phyloP scores from a whole-genome alignment of 1,284 basidiomycete species.

The Malassezia furfur region DNA sequence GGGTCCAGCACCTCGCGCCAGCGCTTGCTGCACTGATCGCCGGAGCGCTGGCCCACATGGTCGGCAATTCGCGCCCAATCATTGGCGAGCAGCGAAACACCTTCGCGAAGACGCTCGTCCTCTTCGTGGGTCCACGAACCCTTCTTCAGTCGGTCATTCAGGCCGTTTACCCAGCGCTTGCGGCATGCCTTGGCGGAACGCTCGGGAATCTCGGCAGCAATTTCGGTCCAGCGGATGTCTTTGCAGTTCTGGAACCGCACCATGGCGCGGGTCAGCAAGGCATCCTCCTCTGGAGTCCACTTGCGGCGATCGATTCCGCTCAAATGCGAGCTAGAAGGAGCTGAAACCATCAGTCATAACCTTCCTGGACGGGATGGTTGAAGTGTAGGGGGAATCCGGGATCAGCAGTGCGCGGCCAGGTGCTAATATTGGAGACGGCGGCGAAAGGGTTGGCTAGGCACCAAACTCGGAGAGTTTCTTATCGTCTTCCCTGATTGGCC shows the following conservation, averaged over 20 bases:
- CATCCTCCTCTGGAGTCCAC: conserved; percentile 18
- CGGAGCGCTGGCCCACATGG: conserved; percentile 16
- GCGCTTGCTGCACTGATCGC: conserved; percentile 19
- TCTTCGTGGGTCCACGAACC: conserved; percentile 16
- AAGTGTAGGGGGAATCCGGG: no score
- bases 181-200: conserved; percentile 17
- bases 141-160: conserved; percentile 18
- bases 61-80: conserved; percentile 19
- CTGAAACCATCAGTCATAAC: not conserved
- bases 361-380: no score
- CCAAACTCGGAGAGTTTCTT: no score
- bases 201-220: conserved; percentile 7
- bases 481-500: no score
- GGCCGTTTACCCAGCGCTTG: conserved; percentile 19
- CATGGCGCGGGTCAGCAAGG: conserved; percentile 11
- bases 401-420: no score
- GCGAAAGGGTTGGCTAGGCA: no score
- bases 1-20: conserved; percentile 19
- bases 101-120: conserved; percentile 13
- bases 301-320: conserved; percentile 8
- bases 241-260: not conserved
- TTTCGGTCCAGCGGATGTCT: conserved; percentile 17
- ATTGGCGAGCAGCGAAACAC: conserved; percentile 1
- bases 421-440: no score
- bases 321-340: not conserved